These are phyloP conservation scores for Tetrastigma voinierianum DNA, from an alignment of 164 flowering plant species.

Conservation along the genomic window DNA sequence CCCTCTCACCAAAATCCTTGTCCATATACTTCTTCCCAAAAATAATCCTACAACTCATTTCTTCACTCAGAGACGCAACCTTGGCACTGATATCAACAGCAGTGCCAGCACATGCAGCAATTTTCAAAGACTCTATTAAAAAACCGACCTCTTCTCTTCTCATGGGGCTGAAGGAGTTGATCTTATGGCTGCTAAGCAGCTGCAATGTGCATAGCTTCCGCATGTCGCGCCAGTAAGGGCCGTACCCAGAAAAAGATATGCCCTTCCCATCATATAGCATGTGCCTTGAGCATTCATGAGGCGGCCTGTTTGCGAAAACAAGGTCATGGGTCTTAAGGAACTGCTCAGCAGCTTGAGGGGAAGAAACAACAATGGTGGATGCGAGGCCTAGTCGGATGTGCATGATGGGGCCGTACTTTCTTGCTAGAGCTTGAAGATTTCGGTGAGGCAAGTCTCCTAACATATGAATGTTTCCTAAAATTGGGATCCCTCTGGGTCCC, in stretches of 20 bases:
- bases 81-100: conserved; percentile 19
- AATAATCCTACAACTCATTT: conserved; percentile 5
- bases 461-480: conserved; percentile 22
- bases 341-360: conserved; percentile 20
- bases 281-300: conserved; percentile 3
- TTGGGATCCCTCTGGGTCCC: conserved; percentile 22
- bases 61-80: conserved; percentile 8
- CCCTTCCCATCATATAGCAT: conserved; percentile 10
- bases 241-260: conserved; percentile 12
- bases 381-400: conserved; percentile 17
- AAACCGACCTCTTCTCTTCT: conserved; percentile 23
- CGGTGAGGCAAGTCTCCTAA: conserved; percentile 20
- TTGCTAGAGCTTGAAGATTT: conserved; percentile 15
- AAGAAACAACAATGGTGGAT: conserved; percentile 19
- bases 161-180: conserved; percentile 17
- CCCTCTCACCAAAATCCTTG: conserved; percentile 13
- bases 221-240: conserved; percentile 27
- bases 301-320: conserved; percentile 23
- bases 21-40: not conserved
- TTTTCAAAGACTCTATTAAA: conserved; percentile 7
- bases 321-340: conserved; percentile 24
- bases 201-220: conserved; percentile 26
- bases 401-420: conserved; percentile 25
- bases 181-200: conserved; percentile 19
- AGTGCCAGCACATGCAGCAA: not conserved